Evolutionary conservation across 2,329 filamentous ascomycete genomes (phyloP), one percentile per base, ranked within the genome.

Genomic region (Periconia sp.): DNA sequence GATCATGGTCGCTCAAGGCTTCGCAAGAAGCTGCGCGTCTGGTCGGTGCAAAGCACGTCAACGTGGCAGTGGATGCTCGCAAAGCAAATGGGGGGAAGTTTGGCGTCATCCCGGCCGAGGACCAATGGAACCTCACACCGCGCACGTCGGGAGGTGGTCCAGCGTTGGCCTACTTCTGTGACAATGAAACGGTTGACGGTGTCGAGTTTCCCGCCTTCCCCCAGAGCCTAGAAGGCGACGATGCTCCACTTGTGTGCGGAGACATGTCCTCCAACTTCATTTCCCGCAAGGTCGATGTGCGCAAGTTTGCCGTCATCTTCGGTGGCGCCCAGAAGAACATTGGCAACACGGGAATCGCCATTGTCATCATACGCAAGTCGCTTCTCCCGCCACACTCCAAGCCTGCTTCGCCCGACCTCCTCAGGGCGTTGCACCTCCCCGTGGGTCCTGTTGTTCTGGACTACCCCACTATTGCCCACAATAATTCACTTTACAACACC

Each of bases 241-340:
- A 87, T 47, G 86, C 87, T 1, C 72, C 72, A 31, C 83, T 96
- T 54, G 88, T 97, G 6, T 88, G 96, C 6, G 91, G 90, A 18
- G 93, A 97, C 74, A 96, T 97, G 90, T 89, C 85, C 45, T 96
- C 91, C 54, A 97, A 97, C 74, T 96, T 97, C 70, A 85, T 97
- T 48, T 91, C 90, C 45, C 81, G 91, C 42, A 83, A 82, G 57
- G 83, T 97, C 20, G 87, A 92, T 33, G 83, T 95, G 45, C 81
- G 79, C 62, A 92, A 94, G 69, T 96, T 88, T 75, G 88, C 87
- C 1, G 79, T 88, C 61, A 89, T 97, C 69, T 97, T 97, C 77
- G 95, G 82, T 57, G 92, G 92, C 45, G 92, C 92, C 0, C 93
- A 97, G 73, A 97, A 97, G 84, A 97, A 97, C 76, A 82, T 97